A percentile compares a stretch with the other conserved stretches of the same genome.
phyloP scores from a whole-genome alignment of 2,329 filamentous ascomycete genomes.

The Fonsecaea multimorphosa region DNA sequence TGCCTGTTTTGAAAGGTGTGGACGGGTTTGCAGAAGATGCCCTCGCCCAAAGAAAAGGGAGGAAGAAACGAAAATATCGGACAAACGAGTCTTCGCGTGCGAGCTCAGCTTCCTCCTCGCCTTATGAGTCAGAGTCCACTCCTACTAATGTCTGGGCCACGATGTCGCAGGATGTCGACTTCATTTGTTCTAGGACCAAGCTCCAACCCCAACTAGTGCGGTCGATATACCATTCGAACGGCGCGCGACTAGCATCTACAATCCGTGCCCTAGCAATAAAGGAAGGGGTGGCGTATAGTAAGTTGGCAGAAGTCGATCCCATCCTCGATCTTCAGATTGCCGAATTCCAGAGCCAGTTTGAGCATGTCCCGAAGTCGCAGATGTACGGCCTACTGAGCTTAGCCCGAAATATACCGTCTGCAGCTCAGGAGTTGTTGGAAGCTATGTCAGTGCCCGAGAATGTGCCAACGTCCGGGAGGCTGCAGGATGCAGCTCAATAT shows the following conservation, averaged over 20 bases:
- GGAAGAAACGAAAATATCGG: conserved; percentile 42
- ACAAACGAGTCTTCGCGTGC: conserved; percentile 38
- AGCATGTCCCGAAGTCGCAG: conserved; percentile 55
- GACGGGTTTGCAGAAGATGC: conserved; percentile 74
- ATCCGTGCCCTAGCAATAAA: conserved; percentile 61
- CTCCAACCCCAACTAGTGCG: conserved; percentile 56
- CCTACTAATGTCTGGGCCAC: conserved; percentile 64
- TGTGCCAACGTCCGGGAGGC: conserved; percentile 6
- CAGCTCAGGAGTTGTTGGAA: conserved; percentile 66
- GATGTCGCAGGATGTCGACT: conserved; percentile 64
- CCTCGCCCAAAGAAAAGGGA: conserved; percentile 46
- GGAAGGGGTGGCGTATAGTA: conserved; percentile 50
- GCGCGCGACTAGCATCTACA: conserved; percentile 61
- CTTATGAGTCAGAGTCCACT: conserved; percentile 33
- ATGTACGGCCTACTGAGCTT: conserved; percentile 62
- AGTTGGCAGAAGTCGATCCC: conserved; percentile 49
- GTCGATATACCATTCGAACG: conserved; percentile 65
- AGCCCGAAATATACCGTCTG: conserved; percentile 62
- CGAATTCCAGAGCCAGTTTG: conserved; percentile 62
- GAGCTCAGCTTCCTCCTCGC: conserved; percentile 36
- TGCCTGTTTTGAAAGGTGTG: conserved; percentile 69
- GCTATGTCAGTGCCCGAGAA: conserved; percentile 54
- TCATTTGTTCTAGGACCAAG: conserved; percentile 60
- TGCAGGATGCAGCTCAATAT: conserved; percentile 51
- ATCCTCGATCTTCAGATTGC: conserved; percentile 57